These are phyloP conservation scores for Plantago coronopus DNA, from an alignment of 305 asterid genomes.

Conservation along the genomic window DNA sequence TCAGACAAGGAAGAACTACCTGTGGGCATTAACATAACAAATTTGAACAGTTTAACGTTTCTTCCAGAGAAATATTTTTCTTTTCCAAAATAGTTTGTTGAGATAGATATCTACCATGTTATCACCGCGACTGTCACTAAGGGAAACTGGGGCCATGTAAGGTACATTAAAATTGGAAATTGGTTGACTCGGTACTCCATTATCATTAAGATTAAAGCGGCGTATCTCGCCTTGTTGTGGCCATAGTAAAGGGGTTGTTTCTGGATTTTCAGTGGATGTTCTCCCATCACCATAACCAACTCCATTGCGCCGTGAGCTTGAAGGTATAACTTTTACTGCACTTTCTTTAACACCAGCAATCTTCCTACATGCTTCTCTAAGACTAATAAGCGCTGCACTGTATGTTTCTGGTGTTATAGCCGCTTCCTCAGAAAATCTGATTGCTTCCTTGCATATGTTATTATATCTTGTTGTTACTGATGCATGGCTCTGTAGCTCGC, in stretches of 20 bases:
- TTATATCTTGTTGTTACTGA: slow-evolving; percentile 58
- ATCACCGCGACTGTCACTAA: slow-evolving; percentile 49
- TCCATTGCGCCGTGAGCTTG: slow-evolving; percentile 48
- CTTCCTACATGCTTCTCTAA: slow-evolving; percentile 67
- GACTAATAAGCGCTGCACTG: slow-evolving; percentile 48
- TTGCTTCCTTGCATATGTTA: slow-evolving; percentile 69
- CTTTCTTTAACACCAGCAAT: slow-evolving; percentile 52
- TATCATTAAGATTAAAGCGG: slow-evolving; percentile 59
- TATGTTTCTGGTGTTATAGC: slow-evolving; percentile 66
- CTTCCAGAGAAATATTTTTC: not conserved
- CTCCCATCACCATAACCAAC: slow-evolving; percentile 49
- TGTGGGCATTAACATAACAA: slow-evolving; percentile 24
- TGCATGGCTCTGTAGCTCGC: slow-evolving; percentile 40
- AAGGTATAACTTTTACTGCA: slow-evolving; percentile 49
- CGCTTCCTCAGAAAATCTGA: slow-evolving; percentile 73
- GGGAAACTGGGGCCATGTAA: slow-evolving; percentile 50
- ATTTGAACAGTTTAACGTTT: not conserved
- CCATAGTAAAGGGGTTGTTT: slow-evolving; percentile 67
- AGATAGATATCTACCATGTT: slow-evolving; percentile 47
- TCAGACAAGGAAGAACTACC: slow-evolving; percentile 73
- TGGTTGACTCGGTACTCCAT: slow-evolving; percentile 40
- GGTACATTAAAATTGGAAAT: slow-evolving; percentile 43
- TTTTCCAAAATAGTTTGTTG: slow-evolving; percentile 15
- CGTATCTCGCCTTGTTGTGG: slow-evolving; percentile 66
- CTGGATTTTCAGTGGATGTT: slow-evolving; percentile 37